These are phyloP conservation scores for Pestalotiopsis sp. DNA, from an alignment of 2,329 filamentous ascomycete genomes.

Conservation along the genomic window DNA sequence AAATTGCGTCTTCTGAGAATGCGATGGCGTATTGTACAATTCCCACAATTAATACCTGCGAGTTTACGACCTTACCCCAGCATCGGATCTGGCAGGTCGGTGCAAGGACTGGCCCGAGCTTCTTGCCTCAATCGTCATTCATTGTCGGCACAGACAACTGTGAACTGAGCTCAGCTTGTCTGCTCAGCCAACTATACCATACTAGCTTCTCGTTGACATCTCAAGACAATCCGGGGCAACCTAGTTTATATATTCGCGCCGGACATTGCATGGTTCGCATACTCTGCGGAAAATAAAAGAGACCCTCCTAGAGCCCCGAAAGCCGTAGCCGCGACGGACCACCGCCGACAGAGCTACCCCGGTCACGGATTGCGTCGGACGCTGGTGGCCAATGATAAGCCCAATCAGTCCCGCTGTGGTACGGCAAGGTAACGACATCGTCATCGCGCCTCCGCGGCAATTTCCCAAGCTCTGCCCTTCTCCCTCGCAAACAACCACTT, in stretches of 20 bases:
- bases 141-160: not conserved
- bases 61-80: not conserved
- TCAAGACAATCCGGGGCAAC: not conserved
- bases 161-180: not conserved
- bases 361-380: slow-evolving; percentile 7
- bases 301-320: not conserved
- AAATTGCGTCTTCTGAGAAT: not conserved
- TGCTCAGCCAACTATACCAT: not conserved
- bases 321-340: not conserved
- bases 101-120: not conserved
- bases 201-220: not conserved
- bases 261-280: not conserved
- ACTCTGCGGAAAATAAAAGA: not conserved
- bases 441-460: not conserved
- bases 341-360: not conserved
- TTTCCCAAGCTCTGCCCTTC: not conserved
- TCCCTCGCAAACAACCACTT: not conserved
- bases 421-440: not conserved
- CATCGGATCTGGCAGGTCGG: not conserved
- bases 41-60: not conserved
- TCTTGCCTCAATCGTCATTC: not conserved
- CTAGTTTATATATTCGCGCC: not conserved
- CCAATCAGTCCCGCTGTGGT: not conserved
- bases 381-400: not conserved
- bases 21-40: not conserved